These are phyloP conservation scores for Trichoderma citrinoviride DNA, from an alignment of 2,329 filamentous ascomycete genomes.

Conservation along the genomic window DNA sequence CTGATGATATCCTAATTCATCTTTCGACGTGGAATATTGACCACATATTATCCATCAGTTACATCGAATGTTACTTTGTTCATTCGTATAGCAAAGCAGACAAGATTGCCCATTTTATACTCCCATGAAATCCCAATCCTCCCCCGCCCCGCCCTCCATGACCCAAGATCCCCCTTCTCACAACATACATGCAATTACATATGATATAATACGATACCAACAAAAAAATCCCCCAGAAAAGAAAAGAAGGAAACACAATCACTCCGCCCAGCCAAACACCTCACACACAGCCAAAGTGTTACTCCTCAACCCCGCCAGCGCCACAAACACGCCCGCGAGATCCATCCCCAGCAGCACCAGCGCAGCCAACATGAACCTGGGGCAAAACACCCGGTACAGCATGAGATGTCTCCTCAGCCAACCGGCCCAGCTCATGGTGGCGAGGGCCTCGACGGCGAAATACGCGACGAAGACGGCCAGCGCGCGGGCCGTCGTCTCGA, in stretches of 20 bases:
- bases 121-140: background rate
- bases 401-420: constrained; percentile 88
- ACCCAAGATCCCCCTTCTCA: background rate
- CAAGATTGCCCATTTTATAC: constrained; percentile 5
- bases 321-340: constrained; percentile 66
- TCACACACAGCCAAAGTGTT: constrained; percentile 78
- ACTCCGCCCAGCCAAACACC: constrained; percentile 78
- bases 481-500: constrained; percentile 68
- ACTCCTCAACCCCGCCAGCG: constrained; percentile 70
- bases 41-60: too few relatives aligned
- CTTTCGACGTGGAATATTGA: too few relatives aligned
- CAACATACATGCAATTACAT: too few relatives aligned
- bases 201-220: background rate
- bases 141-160: too few relatives aligned
- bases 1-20: too few relatives aligned
- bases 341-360: constrained; percentile 73
- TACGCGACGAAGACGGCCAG: constrained; percentile 75
- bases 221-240: background rate
- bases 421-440: constrained; percentile 87
- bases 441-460: constrained; percentile 77
- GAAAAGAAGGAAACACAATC: too few relatives aligned
- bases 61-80: background rate
- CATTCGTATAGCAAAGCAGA: background rate
- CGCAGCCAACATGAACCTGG: constrained; percentile 82
- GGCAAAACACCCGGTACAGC: constrained; percentile 92